Conservation (phyloP, 2,329 filamentous ascomycete species). For the Aspergillus luchuensis region DNA sequence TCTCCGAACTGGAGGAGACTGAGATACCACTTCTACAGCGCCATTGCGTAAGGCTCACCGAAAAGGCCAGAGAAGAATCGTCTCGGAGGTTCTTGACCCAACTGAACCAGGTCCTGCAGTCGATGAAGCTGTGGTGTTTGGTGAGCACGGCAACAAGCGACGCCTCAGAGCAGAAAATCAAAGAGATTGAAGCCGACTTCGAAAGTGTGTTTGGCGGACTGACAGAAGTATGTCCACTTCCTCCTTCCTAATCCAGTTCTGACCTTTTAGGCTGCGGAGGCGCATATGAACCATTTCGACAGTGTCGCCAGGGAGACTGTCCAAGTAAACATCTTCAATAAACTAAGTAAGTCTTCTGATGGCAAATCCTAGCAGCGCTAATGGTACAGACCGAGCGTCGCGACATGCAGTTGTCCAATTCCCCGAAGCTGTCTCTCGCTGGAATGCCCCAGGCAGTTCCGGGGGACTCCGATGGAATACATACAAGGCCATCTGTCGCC, state of each 20-base stretch:
- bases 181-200: conserved; percentile 8
- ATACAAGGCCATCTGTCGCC: conserved; percentile 59
- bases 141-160: neutral
- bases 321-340: neutral
- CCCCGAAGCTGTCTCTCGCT: conserved; percentile 38
- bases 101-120: conserved; percentile 55
- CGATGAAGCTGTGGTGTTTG: conserved; percentile 54
- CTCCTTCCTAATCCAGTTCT: neutral
- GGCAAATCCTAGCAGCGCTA: neutral
- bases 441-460: conserved; percentile 40
- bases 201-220: neutral
- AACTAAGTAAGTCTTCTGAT: conserved; percentile 9
- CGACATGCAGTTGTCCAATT: conserved; percentile 28
- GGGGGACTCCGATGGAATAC: conserved; percentile 56
- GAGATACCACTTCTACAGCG: conserved; percentile 61
- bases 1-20: conserved; percentile 56
- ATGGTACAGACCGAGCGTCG: neutral
- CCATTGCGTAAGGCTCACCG: conserved; percentile 62
- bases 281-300: neutral
- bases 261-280: neutral
- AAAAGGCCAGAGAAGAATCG: conserved; percentile 48
- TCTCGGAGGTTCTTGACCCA: conserved; percentile 56
- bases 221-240: neutral
- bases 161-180: neutral
- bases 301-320: neutral